Evolutionary conservation across 345 rosid species (phyloP).

Genomic region (Trapa bicornis): DNA sequence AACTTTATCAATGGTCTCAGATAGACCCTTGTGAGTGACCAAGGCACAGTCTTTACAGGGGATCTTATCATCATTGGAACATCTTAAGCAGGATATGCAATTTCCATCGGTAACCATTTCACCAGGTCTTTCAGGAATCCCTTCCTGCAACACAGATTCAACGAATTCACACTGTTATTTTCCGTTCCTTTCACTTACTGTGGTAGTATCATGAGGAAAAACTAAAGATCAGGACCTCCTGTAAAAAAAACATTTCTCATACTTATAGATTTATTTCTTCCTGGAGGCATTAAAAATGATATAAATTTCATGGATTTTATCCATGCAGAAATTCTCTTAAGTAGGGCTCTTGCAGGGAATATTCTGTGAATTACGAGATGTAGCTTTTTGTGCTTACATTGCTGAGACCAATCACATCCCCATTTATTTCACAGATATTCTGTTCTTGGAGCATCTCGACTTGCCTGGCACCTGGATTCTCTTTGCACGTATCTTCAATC

Average conservation of each 20-base stretch:
- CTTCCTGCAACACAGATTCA: background rate
- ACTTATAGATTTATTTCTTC: background rate
- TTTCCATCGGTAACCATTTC: constrained; percentile 18
- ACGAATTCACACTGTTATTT: background rate
- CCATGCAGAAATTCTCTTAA: too few species aligned
- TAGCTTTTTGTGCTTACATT: constrained; percentile 6
- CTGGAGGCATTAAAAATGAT: background rate
- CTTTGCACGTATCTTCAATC: constrained; percentile 7
- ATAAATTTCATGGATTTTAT: background rate
- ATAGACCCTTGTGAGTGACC: constrained; percentile 16
- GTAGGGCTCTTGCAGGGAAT: too few species aligned
- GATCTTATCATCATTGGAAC: constrained; percentile 11
- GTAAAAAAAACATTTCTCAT: background rate
- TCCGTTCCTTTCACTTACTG: background rate
- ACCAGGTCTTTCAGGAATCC: constrained; percentile 16
- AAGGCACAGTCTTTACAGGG: constrained; percentile 11
- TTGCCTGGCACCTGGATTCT: constrained; percentile 3
- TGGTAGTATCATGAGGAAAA: background rate
- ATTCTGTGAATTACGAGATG: background rate
- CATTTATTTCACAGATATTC: constrained; percentile 7
- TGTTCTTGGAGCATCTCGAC: background rate
- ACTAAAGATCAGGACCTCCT: background rate
- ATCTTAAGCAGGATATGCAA: constrained; percentile 5
- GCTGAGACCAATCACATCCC: constrained; percentile 9
- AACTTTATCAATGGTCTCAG: constrained; percentile 25